Conservation (phyloP, 2,329 filamentous ascomycete species). For the Nannizziopsis arthrosporioides region DNA sequence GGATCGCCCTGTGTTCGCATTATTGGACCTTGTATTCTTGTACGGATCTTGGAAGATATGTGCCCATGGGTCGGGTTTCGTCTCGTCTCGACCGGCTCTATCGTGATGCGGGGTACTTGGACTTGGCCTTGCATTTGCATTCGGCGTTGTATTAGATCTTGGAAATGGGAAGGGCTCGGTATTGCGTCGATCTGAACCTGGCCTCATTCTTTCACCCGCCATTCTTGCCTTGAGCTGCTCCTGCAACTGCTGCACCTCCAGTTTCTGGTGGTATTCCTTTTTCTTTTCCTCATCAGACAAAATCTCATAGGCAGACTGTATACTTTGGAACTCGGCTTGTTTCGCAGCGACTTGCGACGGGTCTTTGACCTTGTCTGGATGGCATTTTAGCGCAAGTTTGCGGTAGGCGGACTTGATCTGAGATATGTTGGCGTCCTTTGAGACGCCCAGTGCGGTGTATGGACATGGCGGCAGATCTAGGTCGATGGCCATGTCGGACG, state of each 20-base stretch:
- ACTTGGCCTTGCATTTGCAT: no score
- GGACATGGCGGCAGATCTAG: slow-evolving; percentile 47
- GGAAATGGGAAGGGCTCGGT: no score
- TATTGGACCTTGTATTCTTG: no score
- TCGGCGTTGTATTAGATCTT: no score
- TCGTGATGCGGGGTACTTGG: no score
- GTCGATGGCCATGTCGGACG: neutral
- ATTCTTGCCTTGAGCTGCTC: slow-evolving; percentile 31
- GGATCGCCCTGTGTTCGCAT: no score
- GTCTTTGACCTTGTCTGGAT: slow-evolving; percentile 83
- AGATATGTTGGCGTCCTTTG: slow-evolving; percentile 55
- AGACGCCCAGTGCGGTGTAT: slow-evolving; percentile 63
- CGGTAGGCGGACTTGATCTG: slow-evolving; percentile 71
- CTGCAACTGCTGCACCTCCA: slow-evolving; percentile 54
- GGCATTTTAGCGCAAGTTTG: slow-evolving; percentile 76
- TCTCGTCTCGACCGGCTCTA: no score
- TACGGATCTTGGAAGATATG: no score
- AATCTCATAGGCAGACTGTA: slow-evolving; percentile 86
- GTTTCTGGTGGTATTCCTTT: slow-evolving; percentile 64
- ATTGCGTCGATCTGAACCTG: neutral
- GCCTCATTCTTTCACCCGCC: slow-evolving; percentile 36
- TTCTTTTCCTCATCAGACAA: slow-evolving; percentile 66
- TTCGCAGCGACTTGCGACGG: slow-evolving; percentile 63
- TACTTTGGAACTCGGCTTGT: slow-evolving; percentile 78
- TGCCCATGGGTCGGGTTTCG: neutral